Evolutionary conservation across 495 filamentous ascomycete species (phyloP).

Genomic region (Penicillium longicatenatum): DNA sequence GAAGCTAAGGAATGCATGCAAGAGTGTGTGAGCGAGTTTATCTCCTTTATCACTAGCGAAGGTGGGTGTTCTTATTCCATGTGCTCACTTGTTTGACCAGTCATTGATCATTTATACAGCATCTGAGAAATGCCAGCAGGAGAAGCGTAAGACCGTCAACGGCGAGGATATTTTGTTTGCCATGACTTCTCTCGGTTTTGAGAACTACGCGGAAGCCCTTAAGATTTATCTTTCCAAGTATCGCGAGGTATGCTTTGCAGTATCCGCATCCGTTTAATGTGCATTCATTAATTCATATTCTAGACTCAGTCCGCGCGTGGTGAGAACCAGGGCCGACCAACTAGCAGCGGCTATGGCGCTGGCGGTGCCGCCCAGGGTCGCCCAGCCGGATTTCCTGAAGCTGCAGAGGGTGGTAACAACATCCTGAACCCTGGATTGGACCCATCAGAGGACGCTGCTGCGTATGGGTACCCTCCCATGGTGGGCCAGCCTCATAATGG

Average conservation of each 20-base stretch:
- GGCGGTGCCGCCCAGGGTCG: conserved; percentile 53
- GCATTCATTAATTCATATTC: conserved; percentile 11
- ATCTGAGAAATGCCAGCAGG: conserved; percentile 98
- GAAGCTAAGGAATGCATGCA: conserved; percentile 99
- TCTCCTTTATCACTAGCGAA: conserved; percentile 99
- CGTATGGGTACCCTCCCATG: conserved; percentile 67
- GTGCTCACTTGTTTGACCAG: background rate
- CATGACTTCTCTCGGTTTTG: conserved; percentile 98
- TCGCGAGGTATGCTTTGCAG: conserved; percentile 76
- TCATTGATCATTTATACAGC: conserved; percentile 55
- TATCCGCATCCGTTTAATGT: no score
- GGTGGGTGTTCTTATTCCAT: conserved; percentile 52
- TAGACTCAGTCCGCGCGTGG: conserved; percentile 78
- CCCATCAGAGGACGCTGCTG: conserved; percentile 55
- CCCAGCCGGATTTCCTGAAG: conserved; percentile 54
- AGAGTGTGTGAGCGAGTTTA: conserved; percentile 99
- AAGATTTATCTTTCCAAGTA: conserved; percentile 99
- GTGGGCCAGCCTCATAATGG: conserved; percentile 67
- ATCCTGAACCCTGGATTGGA: conserved; percentile 64
- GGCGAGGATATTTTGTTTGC: conserved; percentile 98
- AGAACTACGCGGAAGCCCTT: conserved; percentile 96
- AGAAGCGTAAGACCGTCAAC: conserved; percentile 98
- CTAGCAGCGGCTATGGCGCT: conserved; percentile 67
- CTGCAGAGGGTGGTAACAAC: conserved; percentile 57
- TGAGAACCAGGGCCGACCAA: conserved; percentile 70